Conservation (phyloP, 208 protist genomes). For the Leishmania tarentolae region DNA sequence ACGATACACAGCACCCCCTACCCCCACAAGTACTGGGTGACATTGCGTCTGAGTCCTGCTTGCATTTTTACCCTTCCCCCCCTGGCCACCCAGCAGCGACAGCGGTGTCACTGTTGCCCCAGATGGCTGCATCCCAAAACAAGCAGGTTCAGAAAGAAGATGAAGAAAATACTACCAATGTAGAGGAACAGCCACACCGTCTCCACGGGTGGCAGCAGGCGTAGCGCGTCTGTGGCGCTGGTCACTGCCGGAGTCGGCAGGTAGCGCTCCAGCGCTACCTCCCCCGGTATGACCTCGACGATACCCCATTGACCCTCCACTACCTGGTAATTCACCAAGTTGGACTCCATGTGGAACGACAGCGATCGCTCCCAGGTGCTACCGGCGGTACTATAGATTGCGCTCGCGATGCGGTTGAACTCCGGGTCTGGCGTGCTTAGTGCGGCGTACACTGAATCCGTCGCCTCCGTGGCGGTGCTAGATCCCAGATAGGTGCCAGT, state of each 20-base stretch:
- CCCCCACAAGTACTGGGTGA: neutral
- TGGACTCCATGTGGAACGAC: constrained; percentile 35
- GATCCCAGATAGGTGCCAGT: constrained; percentile 45
- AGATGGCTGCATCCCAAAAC: constrained; percentile 58
- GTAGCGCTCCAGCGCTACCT: constrained; percentile 47
- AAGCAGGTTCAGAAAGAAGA: constrained; percentile 58
- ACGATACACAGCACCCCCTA: neutral
- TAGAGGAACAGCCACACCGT: constrained; percentile 55
- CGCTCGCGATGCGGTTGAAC: constrained; percentile 39
- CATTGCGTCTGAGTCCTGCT: neutral
- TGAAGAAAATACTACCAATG: constrained; percentile 45
- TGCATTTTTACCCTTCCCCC: neutral
- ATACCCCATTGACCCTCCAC: constrained; percentile 53
- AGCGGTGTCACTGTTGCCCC: constrained; percentile 14
- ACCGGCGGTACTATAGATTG: constrained; percentile 33
- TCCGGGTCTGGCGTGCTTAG: constrained; percentile 37
- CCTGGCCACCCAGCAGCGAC: neutral
- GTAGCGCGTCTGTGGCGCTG: constrained; percentile 49
- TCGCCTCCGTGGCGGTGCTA: constrained; percentile 9
- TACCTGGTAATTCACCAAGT: constrained; percentile 53
- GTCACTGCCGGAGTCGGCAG: constrained; percentile 52
- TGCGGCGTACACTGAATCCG: constrained; percentile 32
- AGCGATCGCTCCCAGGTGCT: constrained; percentile 31
- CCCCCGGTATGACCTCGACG: constrained; percentile 53
- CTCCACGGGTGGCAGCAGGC: constrained; percentile 46